phyloP scores from a whole-genome alignment of 345 rosid genomes.

The Aquilaria sinensis region DNA sequence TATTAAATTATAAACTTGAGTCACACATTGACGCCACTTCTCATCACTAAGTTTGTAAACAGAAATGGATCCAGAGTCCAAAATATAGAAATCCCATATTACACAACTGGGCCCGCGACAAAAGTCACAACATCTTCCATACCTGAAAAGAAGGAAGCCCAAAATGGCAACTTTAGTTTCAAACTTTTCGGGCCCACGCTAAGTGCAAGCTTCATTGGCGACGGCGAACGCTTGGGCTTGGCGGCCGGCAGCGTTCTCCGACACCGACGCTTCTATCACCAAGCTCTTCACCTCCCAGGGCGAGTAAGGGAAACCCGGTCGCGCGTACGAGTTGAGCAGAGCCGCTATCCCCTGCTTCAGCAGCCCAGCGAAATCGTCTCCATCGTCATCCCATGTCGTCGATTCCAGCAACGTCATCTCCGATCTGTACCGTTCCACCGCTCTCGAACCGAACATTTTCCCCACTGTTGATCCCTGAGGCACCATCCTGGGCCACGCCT shows the following conservation, averaged over 20 bases:
- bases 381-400: constrained; percentile 47
- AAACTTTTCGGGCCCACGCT: neutral
- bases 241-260: constrained; percentile 52
- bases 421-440: constrained; percentile 60
- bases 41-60: too few relatives aligned
- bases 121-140: too few relatives aligned
- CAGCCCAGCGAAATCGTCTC: constrained; percentile 44
- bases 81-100: too few relatives aligned
- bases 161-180: too few relatives aligned
- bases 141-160: too few relatives aligned
- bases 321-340: constrained; percentile 70
- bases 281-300: constrained; percentile 89
- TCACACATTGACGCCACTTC: too few relatives aligned
- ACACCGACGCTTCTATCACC: constrained; percentile 56
- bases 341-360: constrained; percentile 76
- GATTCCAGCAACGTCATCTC: constrained; percentile 68
- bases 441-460: constrained; percentile 68
- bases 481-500: constrained; percentile 90
- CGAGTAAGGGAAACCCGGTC: constrained; percentile 43
- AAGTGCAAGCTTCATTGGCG: constrained; percentile 71
- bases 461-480: constrained; percentile 68
- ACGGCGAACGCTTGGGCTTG: constrained; percentile 43
- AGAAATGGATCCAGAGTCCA: too few relatives aligned
- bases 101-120: too few relatives aligned
- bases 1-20: too few relatives aligned